Evolutionary conservation across 306 rosid species (phyloP).

Genomic region (Sechiopsis laciniata): DNA sequence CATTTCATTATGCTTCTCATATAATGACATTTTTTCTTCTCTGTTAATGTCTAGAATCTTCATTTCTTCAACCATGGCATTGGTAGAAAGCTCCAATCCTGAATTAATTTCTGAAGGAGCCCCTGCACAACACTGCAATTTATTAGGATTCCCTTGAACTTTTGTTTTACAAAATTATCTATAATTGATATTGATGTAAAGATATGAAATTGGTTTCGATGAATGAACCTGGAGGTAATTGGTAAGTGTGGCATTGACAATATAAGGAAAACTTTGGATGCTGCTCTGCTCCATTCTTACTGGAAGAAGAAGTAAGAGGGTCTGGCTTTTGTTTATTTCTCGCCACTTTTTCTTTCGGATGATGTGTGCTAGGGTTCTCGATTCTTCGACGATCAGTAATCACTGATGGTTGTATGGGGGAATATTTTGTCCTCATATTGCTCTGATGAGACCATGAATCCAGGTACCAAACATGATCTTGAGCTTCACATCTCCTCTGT

Average conservation of each 20-base stretch:
- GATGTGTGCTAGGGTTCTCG: constrained; percentile 27
- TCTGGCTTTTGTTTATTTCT: constrained; percentile 39
- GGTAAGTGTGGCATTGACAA: constrained; percentile 28
- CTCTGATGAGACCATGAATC: constrained; percentile 31
- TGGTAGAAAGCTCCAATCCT: constrained; percentile 24
- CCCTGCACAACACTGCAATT: constrained; percentile 33
- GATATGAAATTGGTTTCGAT: constrained; percentile 2
- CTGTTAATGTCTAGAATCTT: constrained; percentile 42
- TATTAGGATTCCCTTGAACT: constrained; percentile 4
- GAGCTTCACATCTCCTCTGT: constrained; percentile 42
- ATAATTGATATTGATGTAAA: neutral
- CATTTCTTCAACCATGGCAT: constrained; percentile 41
- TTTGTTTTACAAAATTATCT: neutral
- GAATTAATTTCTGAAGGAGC: constrained; percentile 25
- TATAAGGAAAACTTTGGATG: constrained; percentile 26
- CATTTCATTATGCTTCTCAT: constrained; percentile 39
- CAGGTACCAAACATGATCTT: constrained; percentile 28
- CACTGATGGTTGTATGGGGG: constrained; percentile 20
- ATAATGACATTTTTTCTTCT: constrained; percentile 37
- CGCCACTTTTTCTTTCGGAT: constrained; percentile 26
- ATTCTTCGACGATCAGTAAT: constrained; percentile 28
- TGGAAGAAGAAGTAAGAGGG: constrained; percentile 28
- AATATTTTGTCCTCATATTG: constrained; percentile 26
- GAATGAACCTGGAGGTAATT: constrained; percentile 27
- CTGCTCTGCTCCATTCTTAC: constrained; percentile 28